phyloP scores from a whole-genome alignment of 2,329 filamentous ascomycete genomes.

The Monascus ruber region DNA sequence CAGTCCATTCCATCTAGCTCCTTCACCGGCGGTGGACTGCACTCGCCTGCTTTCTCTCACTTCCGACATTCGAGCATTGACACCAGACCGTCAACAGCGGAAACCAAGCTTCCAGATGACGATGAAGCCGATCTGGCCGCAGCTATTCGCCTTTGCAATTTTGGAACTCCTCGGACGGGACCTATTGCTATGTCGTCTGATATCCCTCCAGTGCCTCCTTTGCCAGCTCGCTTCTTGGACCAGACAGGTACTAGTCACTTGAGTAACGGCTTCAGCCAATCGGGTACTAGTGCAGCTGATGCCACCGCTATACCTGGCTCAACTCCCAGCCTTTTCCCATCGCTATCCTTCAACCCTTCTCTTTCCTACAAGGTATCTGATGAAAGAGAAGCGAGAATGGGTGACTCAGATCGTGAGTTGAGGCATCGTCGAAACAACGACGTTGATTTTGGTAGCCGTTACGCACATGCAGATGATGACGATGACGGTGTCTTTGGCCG shows the following conservation, averaged over 20 bases:
- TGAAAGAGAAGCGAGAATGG: slow-evolving; percentile 56
- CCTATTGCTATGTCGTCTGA: slow-evolving; percentile 55
- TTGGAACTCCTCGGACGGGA: slow-evolving; percentile 63
- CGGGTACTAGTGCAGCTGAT: slow-evolving; percentile 18
- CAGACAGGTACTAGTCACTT: slow-evolving; percentile 51
- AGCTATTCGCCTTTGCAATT: slow-evolving; percentile 80
- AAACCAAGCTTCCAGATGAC: slow-evolving; percentile 61
- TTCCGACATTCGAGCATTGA: slow-evolving; percentile 66
- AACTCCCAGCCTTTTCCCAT: slow-evolving; percentile 29
- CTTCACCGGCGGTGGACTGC: slow-evolving; percentile 41
- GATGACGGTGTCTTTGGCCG: slow-evolving; percentile 91
- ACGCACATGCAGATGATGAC: slow-evolving; percentile 68
- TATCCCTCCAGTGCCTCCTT: slow-evolving; percentile 74
- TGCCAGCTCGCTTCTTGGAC: slow-evolving; percentile 68
- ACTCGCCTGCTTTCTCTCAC: slow-evolving; percentile 40
- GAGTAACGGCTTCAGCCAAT: slow-evolving; percentile 39
- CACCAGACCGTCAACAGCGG: slow-evolving; percentile 66
- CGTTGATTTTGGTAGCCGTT: slow-evolving; percentile 49
- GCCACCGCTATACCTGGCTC: slow-evolving; percentile 21
- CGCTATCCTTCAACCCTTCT: slow-evolving; percentile 32
- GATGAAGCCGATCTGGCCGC: slow-evolving; percentile 83
- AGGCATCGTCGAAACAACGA: slow-evolving; percentile 40
- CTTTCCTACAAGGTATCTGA: slow-evolving; percentile 39
- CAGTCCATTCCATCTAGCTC: slow-evolving; percentile 55
- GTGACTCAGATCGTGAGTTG: slow-evolving; percentile 42